Evolutionary conservation across 2,329 filamentous ascomycete genomes (phyloP).

Genomic region (Apiospora saccharicola): DNA sequence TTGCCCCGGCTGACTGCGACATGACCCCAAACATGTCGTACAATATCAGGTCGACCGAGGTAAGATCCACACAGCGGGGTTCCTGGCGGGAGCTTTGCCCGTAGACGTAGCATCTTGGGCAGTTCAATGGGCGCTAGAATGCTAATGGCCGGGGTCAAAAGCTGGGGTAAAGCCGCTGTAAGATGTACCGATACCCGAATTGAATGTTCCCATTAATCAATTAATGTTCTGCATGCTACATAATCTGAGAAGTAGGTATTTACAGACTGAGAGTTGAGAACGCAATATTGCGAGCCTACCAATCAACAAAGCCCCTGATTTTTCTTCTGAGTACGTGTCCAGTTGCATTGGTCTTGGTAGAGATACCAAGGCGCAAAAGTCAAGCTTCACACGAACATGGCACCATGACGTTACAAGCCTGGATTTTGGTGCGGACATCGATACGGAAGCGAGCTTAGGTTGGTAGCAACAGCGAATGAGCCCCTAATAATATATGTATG

Average conservation of each 20-base stretch:
- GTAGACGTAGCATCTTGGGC: not conserved
- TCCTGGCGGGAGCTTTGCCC: slow-evolving; percentile 21
- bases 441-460: not conserved
- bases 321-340: not conserved
- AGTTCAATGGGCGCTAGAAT: slow-evolving; percentile 24
- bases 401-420: not conserved
- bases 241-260: not conserved
- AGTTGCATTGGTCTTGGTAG: not conserved
- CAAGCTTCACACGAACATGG: not conserved
- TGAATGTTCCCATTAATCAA: not conserved
- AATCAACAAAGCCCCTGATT: not conserved
- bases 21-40: slow-evolving; percentile 16
- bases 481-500: not conserved
- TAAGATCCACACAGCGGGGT: slow-evolving; percentile 27
- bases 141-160: slow-evolving; percentile 26
- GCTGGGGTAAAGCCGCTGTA: slow-evolving; percentile 26
- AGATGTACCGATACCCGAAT: slow-evolving; percentile 1
- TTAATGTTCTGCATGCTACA: not conserved
- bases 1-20: slow-evolving; percentile 17
- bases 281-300: not conserved
- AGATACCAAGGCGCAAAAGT: not conserved
- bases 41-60: slow-evolving; percentile 26
- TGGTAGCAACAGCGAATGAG: not conserved
- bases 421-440: not conserved
- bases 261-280: not conserved